Conservation (phyloP, 228 moss, liverwort and hornwort genomes). For the Sphagnum fallax region DNA sequence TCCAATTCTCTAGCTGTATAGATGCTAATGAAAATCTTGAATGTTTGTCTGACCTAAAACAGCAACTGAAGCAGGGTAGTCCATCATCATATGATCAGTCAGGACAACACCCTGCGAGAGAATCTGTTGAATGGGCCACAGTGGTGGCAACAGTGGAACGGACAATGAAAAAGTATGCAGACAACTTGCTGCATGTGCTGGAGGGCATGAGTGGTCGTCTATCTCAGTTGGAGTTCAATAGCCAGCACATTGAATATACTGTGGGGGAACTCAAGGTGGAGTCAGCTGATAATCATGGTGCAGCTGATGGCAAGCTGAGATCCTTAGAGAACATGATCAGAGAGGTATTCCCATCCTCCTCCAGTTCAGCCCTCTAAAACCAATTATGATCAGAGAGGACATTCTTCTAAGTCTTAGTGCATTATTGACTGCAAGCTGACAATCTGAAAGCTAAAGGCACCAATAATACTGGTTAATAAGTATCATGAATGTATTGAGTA, state of each 20-base stretch:
- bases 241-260: conserved; percentile 53
- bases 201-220: conserved; percentile 76
- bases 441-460: not conserved
- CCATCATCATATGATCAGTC: conserved; percentile 21
- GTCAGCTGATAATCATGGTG: conserved; percentile 49
- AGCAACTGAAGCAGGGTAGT: conserved; percentile 14
- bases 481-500: too few relatives aligned
- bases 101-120: conserved; percentile 45
- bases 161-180: conserved; percentile 89
- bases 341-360: conserved; percentile 31
- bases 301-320: conserved; percentile 69
- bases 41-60: conserved; percentile 14
- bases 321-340: conserved; percentile 67
- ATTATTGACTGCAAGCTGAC: not conserved
- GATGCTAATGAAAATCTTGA: conserved; percentile 1
- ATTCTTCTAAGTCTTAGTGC: not conserved
- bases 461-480: not conserved
- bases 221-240: conserved; percentile 58
- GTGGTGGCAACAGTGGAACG: conserved; percentile 63
- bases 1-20: not conserved
- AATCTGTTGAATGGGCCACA: conserved; percentile 63
- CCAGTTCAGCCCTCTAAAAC: too few relatives aligned
- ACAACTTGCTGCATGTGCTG: conserved; percentile 63
- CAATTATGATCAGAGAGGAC: too few relatives aligned
- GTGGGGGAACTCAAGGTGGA: conserved; percentile 50